Evolutionary conservation across 495 filamentous ascomycete genomes (phyloP).

Genomic region (Aspergillus homomorphus): DNA sequence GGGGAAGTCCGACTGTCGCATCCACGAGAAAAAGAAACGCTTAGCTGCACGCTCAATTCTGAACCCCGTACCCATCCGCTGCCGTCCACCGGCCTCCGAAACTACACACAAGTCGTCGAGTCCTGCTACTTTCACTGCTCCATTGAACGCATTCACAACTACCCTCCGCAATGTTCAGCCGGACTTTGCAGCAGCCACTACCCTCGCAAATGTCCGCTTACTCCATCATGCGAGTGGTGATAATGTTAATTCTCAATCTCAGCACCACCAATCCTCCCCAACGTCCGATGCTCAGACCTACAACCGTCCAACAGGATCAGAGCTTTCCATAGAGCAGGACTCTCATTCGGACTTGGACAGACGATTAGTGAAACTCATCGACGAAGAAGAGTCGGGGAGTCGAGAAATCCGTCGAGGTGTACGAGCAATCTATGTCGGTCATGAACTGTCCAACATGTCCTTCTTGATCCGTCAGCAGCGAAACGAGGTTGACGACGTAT

Average conservation of each 20-base stretch:
- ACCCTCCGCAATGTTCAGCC: conserved; percentile 26
- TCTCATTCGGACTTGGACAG: conserved; percentile 41
- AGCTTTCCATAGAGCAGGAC: conserved; percentile 30
- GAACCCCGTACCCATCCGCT: conserved; percentile 49
- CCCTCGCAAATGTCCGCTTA: conserved; percentile 3
- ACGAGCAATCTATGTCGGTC: conserved; percentile 49
- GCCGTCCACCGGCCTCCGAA: conserved; percentile 37
- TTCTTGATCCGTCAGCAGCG: conserved; percentile 50
- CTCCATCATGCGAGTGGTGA: conserved; percentile 15
- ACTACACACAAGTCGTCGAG: conserved; percentile 21
- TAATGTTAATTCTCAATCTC: conserved; percentile 4
- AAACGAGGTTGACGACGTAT: conserved; percentile 44
- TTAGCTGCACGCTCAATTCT: conserved; percentile 45
- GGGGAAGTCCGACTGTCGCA: conserved; percentile 45
- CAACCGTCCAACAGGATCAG: conserved; percentile 25
- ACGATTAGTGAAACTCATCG: conserved; percentile 45
- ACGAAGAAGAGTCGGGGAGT: conserved; percentile 41
- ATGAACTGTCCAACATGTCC: conserved; percentile 52
- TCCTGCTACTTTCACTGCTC: conserved; percentile 19
- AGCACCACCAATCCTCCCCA: conserved; percentile 21
- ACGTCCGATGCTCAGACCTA: conserved; percentile 26
- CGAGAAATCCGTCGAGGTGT: conserved; percentile 46
- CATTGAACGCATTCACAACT: conserved; percentile 32
- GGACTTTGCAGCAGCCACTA: conserved; percentile 19
- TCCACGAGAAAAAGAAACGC: conserved; percentile 50